Evolutionary conservation across 768 basidiomycete genomes (phyloP).

Genomic region (Porpolomopsis calyptriformis): DNA sequence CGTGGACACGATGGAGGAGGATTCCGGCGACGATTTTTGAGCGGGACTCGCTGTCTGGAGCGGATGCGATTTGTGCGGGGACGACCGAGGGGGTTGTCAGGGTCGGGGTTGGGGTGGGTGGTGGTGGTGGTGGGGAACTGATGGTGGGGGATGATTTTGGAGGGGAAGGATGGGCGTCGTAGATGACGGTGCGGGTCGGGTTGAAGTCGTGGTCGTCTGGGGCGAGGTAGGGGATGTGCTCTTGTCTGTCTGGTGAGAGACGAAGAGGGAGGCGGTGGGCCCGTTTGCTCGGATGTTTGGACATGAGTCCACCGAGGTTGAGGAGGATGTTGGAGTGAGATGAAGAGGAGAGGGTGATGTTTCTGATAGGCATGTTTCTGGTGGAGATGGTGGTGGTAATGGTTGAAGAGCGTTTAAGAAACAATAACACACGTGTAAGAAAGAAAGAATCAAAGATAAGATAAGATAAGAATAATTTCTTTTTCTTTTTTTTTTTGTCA

Average conservation of each 20-base stretch:
- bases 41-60: conserved; percentile 27
- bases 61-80: background rate
- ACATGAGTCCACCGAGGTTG: background rate
- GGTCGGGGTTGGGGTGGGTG: background rate
- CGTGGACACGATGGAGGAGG: conserved; percentile 42
- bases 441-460: too few relatives aligned
- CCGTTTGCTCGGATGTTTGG: conserved; percentile 1
- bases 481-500: too few relatives aligned
- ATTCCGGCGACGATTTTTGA: conserved; percentile 49
- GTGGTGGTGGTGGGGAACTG: background rate
- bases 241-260: background rate
- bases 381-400: too few relatives aligned
- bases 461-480: too few relatives aligned
- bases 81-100: background rate
- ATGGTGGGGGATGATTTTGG: background rate
- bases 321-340: background rate
- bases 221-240: background rate
- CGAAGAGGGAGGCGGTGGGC: background rate
- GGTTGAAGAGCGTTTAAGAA: too few relatives aligned
- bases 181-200: conserved; percentile 3
- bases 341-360: background rate
- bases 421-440: too few relatives aligned
- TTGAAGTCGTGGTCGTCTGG: background rate
- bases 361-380: too few relatives aligned
- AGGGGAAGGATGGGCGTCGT: background rate